Percentiles rank a stretch among this genome's conserved stretches.
Evolutionary conservation across 768 basidiomycete genomes (phyloP).

Genomic region (Hygrocybe coccinea): DNA sequence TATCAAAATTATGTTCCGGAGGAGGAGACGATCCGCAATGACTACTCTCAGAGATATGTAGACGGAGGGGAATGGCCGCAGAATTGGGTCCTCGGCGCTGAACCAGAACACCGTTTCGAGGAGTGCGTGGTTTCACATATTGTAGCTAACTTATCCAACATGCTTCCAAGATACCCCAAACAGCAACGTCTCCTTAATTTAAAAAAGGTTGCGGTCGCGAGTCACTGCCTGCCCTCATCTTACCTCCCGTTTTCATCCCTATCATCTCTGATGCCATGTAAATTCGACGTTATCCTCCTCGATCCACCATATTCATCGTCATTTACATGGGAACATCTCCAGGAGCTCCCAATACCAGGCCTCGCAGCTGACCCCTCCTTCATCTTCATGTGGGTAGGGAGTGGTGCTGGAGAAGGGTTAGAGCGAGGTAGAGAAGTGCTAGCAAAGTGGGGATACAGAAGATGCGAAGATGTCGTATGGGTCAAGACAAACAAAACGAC

Average conservation of each 20-base stretch:
- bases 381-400: constrained; percentile 94
- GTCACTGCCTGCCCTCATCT: constrained; percentile 64
- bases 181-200: constrained; percentile 78
- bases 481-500: constrained; percentile 80
- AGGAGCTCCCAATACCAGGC: constrained; percentile 73
- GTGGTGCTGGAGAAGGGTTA: constrained; percentile 82
- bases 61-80: constrained; percentile 91
- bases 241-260: constrained; percentile 64
- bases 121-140: constrained; percentile 59
- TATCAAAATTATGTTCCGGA: constrained; percentile 84
- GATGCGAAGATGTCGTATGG: constrained; percentile 99
- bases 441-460: constrained; percentile 88
- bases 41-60: constrained; percentile 88
- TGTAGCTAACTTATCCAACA: constrained; percentile 6
- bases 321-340: constrained; percentile 80
- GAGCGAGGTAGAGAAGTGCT: constrained; percentile 89
- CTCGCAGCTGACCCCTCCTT: constrained; percentile 91
- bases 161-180: constrained; percentile 78
- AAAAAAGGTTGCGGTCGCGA: constrained; percentile 74
- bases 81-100: constrained; percentile 87
- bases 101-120: constrained; percentile 83
- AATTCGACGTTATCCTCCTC: constrained; percentile 89
- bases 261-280: constrained; percentile 51
- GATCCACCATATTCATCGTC: constrained; percentile 87
- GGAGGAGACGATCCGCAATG: constrained; percentile 95